Percentiles rank a stretch among this genome's conserved stretches.
These are phyloP conservation scores for Candolleomyces aberdarensis DNA, from an alignment of 768 basidiomycete species.

Conservation along the genomic window DNA sequence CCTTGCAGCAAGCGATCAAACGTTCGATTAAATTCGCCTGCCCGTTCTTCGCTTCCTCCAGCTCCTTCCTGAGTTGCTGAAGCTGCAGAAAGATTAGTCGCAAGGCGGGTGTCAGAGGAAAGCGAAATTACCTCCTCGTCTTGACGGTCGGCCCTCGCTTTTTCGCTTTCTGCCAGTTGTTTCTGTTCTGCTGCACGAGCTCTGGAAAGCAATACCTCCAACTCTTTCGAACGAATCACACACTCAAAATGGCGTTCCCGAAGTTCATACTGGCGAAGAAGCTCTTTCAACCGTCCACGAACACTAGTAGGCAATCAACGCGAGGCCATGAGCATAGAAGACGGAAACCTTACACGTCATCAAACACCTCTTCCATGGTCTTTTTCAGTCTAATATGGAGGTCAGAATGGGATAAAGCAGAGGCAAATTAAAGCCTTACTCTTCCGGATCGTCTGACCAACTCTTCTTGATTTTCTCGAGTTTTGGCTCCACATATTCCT, in stretches of 20 bases:
- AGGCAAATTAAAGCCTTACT: no score
- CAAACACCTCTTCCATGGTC: slow-evolving; percentile 81
- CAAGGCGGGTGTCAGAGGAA: background rate
- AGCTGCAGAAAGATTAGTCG: slow-evolving; percentile 36
- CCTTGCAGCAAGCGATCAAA: slow-evolving; percentile 81
- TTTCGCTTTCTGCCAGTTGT: slow-evolving; percentile 77
- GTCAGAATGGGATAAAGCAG: background rate
- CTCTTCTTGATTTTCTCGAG: slow-evolving; percentile 75
- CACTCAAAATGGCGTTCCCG: slow-evolving; percentile 92
- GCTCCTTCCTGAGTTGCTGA: slow-evolving; percentile 66
- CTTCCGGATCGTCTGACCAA: slow-evolving; percentile 72
- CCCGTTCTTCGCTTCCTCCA: slow-evolving; percentile 76
- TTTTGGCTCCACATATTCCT: slow-evolving; percentile 60
- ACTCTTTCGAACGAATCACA: slow-evolving; percentile 87
- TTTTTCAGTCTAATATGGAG: slow-evolving; percentile 54
- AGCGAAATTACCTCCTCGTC: slow-evolving; percentile 67
- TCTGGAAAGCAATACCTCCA: slow-evolving; percentile 82
- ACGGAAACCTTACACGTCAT: slow-evolving; percentile 63
- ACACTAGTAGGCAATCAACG: slow-evolving; percentile 46
- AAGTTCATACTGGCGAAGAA: slow-evolving; percentile 84
- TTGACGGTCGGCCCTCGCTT: slow-evolving; percentile 56
- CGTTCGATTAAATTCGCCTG: slow-evolving; percentile 83
- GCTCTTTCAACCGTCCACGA: slow-evolving; percentile 82
- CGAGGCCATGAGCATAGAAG: slow-evolving; percentile 1
- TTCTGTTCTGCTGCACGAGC: slow-evolving; percentile 87